Evolutionary conservation across 139 green algal genomes (phyloP), one percentile per base, ranked within the genome.

Genomic region (Gonium pectorale): DNA sequence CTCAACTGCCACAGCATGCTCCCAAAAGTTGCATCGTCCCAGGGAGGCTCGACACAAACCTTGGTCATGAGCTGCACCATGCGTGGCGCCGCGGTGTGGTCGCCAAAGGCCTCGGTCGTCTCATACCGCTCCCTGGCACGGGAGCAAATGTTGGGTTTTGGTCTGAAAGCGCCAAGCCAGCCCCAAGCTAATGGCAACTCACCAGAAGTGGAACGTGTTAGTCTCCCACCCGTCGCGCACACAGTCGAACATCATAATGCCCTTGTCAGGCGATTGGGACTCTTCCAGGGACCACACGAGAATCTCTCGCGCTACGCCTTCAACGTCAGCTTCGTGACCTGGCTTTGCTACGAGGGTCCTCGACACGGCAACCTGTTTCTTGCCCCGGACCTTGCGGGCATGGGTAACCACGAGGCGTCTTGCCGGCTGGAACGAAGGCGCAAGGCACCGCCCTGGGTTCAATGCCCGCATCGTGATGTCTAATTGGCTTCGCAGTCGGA

Each of bases 121-220:
- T 91, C 88, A 49, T 97, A 97, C 9, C 92, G 85, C 86, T 97
- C 94, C 77, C 77, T 83, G 77, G 3, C 15, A 11, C 13, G 46
- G 46, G 46, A 15, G 46, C n/a, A n/a, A n/a, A n/a, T n/a, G n/a
- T n/a, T n/a, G n/a, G n/a, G n/a, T n/a, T n/a, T n/a, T n/a, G n/a
- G n/a, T n/a, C n/a, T n/a, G n/a, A n/a, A n/a, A n/a, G 24, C 24
- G 22, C 56, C 19, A 66, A 66, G 24, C 56, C 22, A 13, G 21
- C 19, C 19, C 56, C 56, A 29, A 33, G 19, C 27, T 33, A 66
- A 31, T 66, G 19, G 21, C 9, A 5, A 37, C 77, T 49, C 8
- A 75, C 92, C 91, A 95, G 26, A 95, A 94, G 81, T 97, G 92
- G 68, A 96, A 93, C 0, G 90, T 89, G 69, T 91, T 89, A 5